These are phyloP conservation scores for Corchorus olitorius DNA, from an alignment of 345 rosid species.

Conservation along the genomic window DNA sequence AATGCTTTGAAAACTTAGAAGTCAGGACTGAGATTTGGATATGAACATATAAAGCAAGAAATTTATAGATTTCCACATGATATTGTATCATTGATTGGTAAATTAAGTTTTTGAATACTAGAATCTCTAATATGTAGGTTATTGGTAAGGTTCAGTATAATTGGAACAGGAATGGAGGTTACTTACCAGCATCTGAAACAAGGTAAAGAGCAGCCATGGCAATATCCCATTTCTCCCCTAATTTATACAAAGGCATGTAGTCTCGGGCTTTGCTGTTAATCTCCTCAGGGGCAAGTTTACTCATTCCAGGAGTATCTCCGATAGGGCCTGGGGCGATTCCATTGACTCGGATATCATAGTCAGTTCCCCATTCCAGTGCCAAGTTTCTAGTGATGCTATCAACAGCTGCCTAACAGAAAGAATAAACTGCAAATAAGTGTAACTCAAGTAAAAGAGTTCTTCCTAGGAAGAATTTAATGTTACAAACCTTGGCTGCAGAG, in stretches of 20 bases:
- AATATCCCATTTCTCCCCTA: slow-evolving; percentile 85
- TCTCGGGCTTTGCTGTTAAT: slow-evolving; percentile 45
- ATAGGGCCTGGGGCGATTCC: slow-evolving; percentile 92
- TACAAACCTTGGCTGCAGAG: slow-evolving; percentile 77
- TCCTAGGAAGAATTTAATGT: neutral
- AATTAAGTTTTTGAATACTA: neutral
- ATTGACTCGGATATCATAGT: slow-evolving; percentile 58
- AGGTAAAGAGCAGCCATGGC: slow-evolving; percentile 87
- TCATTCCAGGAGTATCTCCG: slow-evolving; percentile 73
- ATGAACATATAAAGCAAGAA: too few relatives aligned
- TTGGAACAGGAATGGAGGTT: neutral
- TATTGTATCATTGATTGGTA: neutral
- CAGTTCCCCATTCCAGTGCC: slow-evolving; percentile 87
- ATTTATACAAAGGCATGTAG: slow-evolving; percentile 53
- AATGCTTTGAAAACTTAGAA: too few relatives aligned
- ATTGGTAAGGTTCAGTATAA: too few relatives aligned
- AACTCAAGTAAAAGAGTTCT: neutral
- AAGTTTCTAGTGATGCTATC: slow-evolving; percentile 71
- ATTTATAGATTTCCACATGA: too few relatives aligned
- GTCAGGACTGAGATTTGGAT: too few relatives aligned
- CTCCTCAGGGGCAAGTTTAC: slow-evolving; percentile 74
- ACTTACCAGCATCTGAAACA: slow-evolving; percentile 65
- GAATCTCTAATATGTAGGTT: neutral
- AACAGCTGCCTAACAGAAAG: slow-evolving; percentile 64
- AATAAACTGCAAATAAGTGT: neutral